phyloP scores from a whole-genome alignment of 768 basidiomycete genomes.

The Xerocomellus amylosporus region DNA sequence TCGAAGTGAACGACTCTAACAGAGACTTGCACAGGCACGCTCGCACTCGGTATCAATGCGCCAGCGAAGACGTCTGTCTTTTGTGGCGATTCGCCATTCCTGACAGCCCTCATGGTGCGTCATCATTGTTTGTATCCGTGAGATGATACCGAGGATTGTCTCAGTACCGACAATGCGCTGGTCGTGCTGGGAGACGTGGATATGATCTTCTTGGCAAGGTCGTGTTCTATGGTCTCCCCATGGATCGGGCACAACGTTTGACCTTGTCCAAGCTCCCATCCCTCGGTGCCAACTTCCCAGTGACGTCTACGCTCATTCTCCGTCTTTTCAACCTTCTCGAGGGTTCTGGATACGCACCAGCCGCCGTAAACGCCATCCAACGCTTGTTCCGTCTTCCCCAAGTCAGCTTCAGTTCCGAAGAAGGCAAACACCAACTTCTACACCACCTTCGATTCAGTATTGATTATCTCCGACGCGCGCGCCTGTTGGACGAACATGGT shows the following conservation, averaged over 20 bases:
- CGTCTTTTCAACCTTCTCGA: slow-evolving; percentile 64
- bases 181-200: slow-evolving; percentile 70
- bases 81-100: slow-evolving; percentile 56
- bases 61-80: slow-evolving; percentile 67
- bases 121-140: neutral
- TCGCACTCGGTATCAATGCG: slow-evolving; percentile 75
- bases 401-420: slow-evolving; percentile 53
- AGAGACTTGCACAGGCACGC: slow-evolving; percentile 43
- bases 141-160: neutral
- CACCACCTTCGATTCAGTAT: slow-evolving; percentile 70
- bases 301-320: slow-evolving; percentile 63
- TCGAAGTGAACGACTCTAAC: neutral
- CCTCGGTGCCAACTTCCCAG: slow-evolving; percentile 61
- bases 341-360: slow-evolving; percentile 51
- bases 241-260: slow-evolving; percentile 62
- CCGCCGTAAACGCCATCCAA: slow-evolving; percentile 48
- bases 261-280: slow-evolving; percentile 61
- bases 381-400: slow-evolving; percentile 57
- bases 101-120: slow-evolving; percentile 59
- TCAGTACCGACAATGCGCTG: slow-evolving; percentile 72
- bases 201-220: slow-evolving; percentile 69
- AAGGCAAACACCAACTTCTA: slow-evolving; percentile 54
- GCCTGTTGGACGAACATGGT: slow-evolving; percentile 52
- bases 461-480: slow-evolving; percentile 61
- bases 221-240: slow-evolving; percentile 65